Percentiles rank a stretch among this genome's conserved stretches.
These are phyloP conservation scores for Aspergillus vadensis DNA, from an alignment of 2,329 filamentous ascomycete species.

Conservation along the genomic window DNA sequence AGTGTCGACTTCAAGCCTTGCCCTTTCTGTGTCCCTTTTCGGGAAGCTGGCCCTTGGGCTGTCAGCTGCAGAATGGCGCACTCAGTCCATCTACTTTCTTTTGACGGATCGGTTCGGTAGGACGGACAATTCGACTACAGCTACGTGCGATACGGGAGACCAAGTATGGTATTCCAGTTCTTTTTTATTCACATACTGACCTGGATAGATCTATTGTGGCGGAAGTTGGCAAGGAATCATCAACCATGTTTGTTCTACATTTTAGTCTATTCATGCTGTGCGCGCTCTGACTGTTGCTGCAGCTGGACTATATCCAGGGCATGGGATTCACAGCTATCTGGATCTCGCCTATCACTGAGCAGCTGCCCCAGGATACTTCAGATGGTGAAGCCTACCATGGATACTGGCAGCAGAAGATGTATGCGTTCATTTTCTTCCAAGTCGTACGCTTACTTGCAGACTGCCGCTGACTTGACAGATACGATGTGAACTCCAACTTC, in stretches of 20 bases:
- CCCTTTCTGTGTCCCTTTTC: background rate
- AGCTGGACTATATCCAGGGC: slow-evolving; percentile 54
- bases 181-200: background rate
- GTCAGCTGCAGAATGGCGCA: slow-evolving; percentile 39
- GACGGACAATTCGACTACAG: slow-evolving; percentile 40
- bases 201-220: slow-evolving; percentile 45
- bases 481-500: slow-evolving; percentile 59
- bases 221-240: slow-evolving; percentile 52
- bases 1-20: background rate
- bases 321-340: slow-evolving; percentile 54
- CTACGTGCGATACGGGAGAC: slow-evolving; percentile 30
- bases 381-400: slow-evolving; percentile 51
- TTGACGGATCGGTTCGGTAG: slow-evolving; percentile 49
- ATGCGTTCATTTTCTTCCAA: background rate
- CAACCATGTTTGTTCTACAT: slow-evolving; percentile 31
- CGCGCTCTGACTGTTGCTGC: background rate
- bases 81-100: slow-evolving; percentile 49
- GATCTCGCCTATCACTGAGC: slow-evolving; percentile 50
- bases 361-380: slow-evolving; percentile 38
- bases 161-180: slow-evolving; percentile 20
- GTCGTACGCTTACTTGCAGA: background rate
- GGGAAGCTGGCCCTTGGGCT: background rate
- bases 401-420: slow-evolving; percentile 55
- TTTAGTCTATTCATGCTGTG: too few relatives aligned
- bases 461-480: slow-evolving; percentile 27